These are phyloP conservation scores for Cornus suecica DNA, from an alignment of 148 eudicot genomes.

Conservation along the genomic window DNA sequence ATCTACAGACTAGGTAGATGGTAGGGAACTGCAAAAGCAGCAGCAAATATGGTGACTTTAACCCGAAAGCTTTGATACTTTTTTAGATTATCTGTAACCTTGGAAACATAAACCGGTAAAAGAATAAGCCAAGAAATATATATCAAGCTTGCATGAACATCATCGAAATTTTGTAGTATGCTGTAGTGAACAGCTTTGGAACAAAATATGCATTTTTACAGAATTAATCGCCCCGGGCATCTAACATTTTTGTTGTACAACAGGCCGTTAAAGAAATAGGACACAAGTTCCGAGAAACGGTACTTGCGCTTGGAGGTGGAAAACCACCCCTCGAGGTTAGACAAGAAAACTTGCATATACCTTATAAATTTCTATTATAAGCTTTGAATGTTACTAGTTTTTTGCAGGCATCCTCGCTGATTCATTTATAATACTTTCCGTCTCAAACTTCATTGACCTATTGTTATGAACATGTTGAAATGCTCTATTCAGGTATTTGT, in stretches of 20 bases:
- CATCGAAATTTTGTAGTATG: too few species aligned
- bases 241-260: neutral
- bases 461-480: constrained; percentile 1
- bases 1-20: too few species aligned
- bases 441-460: neutral
- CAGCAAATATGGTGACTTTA: too few species aligned
- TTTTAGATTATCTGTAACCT: too few species aligned
- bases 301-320: constrained; percentile 99
- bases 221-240: neutral
- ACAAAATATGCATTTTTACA: neutral
- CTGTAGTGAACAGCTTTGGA: too few species aligned
- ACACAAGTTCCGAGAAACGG: constrained; percentile 83
- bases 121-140: too few species aligned
- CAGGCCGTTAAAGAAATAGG: constrained; percentile 93
- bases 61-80: too few species aligned
- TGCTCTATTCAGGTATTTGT: constrained; percentile 64
- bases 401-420: neutral
- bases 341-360: neutral
- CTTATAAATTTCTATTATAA: too few species aligned
- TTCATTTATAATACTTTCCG: neutral
- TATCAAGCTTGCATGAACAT: too few species aligned
- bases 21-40: too few species aligned
- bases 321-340: constrained; percentile 84
- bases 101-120: too few species aligned
- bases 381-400: neutral